Conservation (phyloP, 768 basidiomycete genomes). For the Amanita phalloides region DNA sequence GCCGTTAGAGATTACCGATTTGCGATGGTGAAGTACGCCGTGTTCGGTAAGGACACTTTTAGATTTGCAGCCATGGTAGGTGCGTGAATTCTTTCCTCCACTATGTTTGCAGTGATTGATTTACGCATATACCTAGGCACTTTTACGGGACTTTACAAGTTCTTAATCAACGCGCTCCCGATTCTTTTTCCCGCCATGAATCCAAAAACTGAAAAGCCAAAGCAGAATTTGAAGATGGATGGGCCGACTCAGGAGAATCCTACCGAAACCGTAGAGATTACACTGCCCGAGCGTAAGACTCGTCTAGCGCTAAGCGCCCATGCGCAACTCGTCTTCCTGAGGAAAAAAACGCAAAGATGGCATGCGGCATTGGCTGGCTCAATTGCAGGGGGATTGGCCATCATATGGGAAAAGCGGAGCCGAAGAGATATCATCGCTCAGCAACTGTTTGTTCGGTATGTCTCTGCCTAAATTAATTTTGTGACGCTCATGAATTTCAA, state of each 20-base stretch:
- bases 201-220: slow-evolving; percentile 12
- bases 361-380: slow-evolving; percentile 74
- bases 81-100: slow-evolving; percentile 14
- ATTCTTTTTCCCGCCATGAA: slow-evolving; percentile 48
- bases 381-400: slow-evolving; percentile 58
- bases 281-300: slow-evolving; percentile 26
- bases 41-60: slow-evolving; percentile 76
- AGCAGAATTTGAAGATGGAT: slow-evolving; percentile 6
- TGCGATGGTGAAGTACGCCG: slow-evolving; percentile 62
- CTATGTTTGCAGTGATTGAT: background rate
- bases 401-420: slow-evolving; percentile 67
- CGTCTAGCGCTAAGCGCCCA: slow-evolving; percentile 53
- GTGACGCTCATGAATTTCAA: background rate
- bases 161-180: slow-evolving; percentile 68
- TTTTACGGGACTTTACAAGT: slow-evolving; percentile 72
- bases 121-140: slow-evolving; percentile 32
- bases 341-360: slow-evolving; percentile 65
- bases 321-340: slow-evolving; percentile 51
- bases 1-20: slow-evolving; percentile 47
- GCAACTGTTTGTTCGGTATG: slow-evolving; percentile 81
- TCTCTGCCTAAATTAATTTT: slow-evolving; percentile 8
- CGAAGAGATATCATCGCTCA: slow-evolving; percentile 65
- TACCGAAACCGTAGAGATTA: slow-evolving; percentile 16
- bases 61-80: slow-evolving; percentile 87
- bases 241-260: slow-evolving; percentile 17